phyloP scores from a whole-genome alignment of 192 early-diverging fungal genomes.

The Backusella circina region DNA sequence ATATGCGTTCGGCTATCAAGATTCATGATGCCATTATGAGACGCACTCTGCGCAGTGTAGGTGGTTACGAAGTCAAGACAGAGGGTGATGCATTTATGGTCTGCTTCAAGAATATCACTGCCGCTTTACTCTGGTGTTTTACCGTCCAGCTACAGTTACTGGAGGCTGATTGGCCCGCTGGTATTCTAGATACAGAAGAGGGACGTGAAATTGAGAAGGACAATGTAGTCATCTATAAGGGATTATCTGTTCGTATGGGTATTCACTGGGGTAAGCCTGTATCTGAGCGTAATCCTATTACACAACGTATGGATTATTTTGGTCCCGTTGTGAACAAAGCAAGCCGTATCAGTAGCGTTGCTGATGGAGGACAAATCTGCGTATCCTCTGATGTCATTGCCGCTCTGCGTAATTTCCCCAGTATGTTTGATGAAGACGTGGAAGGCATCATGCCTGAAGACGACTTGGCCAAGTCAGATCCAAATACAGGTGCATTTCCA shows the following conservation, averaged over 20 bases:
- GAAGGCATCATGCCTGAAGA: neutral
- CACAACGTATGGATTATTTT: slow-evolving; percentile 94
- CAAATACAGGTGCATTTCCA: neutral
- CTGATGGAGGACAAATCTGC: slow-evolving; percentile 89
- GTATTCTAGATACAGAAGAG: slow-evolving; percentile 74
- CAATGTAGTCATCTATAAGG: slow-evolving; percentile 71
- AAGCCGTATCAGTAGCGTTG: slow-evolving; percentile 75
- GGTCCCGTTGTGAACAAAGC: slow-evolving; percentile 91
- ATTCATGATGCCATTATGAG: slow-evolving; percentile 84
- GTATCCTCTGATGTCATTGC: slow-evolving; percentile 74
- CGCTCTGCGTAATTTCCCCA: slow-evolving; percentile 26
- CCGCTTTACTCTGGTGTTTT: slow-evolving; percentile 85
- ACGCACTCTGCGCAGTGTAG: slow-evolving; percentile 71
- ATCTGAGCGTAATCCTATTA: slow-evolving; percentile 85
- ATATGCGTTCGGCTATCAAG: slow-evolving; percentile 87
- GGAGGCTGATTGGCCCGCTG: slow-evolving; percentile 83
- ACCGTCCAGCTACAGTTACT: slow-evolving; percentile 81
- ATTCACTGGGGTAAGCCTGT: slow-evolving; percentile 90
- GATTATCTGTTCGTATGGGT: slow-evolving; percentile 90
- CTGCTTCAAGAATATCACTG: slow-evolving; percentile 77
- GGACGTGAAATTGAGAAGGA: slow-evolving; percentile 70
- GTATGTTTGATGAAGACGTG: slow-evolving; percentile 14
- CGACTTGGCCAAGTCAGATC: neutral
- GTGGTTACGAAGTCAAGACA: slow-evolving; percentile 94
- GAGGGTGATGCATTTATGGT: slow-evolving; percentile 96